Base-by-base conservation (phyloP, 129 eudicot genomes). In the Logfia minima region DNA sequence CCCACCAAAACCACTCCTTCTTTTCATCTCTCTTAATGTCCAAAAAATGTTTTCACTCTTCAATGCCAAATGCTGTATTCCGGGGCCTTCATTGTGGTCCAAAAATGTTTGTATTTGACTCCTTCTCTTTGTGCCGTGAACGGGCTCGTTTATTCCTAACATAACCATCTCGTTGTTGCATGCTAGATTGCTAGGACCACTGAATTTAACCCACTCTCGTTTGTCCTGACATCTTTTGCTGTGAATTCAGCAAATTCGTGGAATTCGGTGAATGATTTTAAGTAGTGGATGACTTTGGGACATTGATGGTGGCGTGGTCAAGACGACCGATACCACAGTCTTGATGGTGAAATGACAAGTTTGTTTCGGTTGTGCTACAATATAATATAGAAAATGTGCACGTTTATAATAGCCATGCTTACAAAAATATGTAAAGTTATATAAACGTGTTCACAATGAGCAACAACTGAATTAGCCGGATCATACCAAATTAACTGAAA, bases 81-180 rank as follows among this genome's bases (percentile, higher is more conserved):
- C 97, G 0, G 97, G 81, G 2, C 99, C 99, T 19, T 91, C 95
- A 45, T 95, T 95, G 71, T 95, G 94, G 85, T 95, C 97, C 81
- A 95, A 58, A 74, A 87, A 95, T 9, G 97, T 89, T 83, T 95
- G 92, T n/a, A 95, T 91, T 56, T 95, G 97, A 72, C 99, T 91
- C 89, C 88, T 87, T 75, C 96, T 76, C 75, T 82, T 89, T 0
- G 93, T 89, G 68, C 96, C 96, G 62, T 81, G 66, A 26, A 91
- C 94, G 4, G 99, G 99, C 66, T 95, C 97, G 23, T 88, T 88
- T 69, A 95, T 17, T 1, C 92, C 96, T 13, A 95, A 17, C 58
- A 95, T 66, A 21, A 95, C 94, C 80, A 56, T 80, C 78, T 91
- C 97, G 64, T 89, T 86, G 16, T 95, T 88, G 61, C 79, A 85